Evolutionary conservation across 2,329 filamentous ascomycete species (phyloP), one percentile per base, ranked within the genome.

Genomic region (Orbilia javanica): DNA sequence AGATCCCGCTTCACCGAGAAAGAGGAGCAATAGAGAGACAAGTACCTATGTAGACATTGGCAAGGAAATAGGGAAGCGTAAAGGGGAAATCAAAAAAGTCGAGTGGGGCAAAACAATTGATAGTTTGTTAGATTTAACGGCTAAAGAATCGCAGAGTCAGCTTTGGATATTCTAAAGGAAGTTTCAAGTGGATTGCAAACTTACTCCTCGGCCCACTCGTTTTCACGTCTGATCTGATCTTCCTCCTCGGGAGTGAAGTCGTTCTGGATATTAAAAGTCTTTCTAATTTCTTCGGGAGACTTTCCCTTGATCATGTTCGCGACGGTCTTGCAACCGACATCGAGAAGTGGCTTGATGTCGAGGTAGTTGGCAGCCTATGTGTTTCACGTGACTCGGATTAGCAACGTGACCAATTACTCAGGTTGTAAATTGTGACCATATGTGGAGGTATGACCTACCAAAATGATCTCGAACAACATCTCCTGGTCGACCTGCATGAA

Each of bases 261-360:
- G 83, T 99, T 99, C 83, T 96, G 96, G 83, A 99, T 99, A 87
- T 99, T 99, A 88, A 99, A 99, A 0, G 96, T 99, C 89, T 98
- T 99, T 64, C 96, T 93, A 83, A 99, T 99, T 87, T 99, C 96
- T 85, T 99, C 96, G 2, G 96, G 96, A 0, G 94, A 97, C 89
- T 99, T 99, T 86, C 96, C 96, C 92, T 99, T 99, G 88, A 99
- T 99, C 96, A 99, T 99, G 87, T 99, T 99, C 79, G 96, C 96
- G 15, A 99, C 96, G 0, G 96, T 99, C 90, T 99, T 99, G 90
- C 96, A 99, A 79, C 96, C 96, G 77, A 98, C 95, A 81, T 99
- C 96, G 29, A 99, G 91, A 0, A 99, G 92, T 0, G 94, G 92
- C 89, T 98, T 99, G 87, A 99, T 99, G 82, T 99, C 96, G 77